Evolutionary conservation across 805 yeast genomes (phyloP), one percentile per base, ranked within the genome.

Genomic region (Lipomyces yamadae): DNA sequence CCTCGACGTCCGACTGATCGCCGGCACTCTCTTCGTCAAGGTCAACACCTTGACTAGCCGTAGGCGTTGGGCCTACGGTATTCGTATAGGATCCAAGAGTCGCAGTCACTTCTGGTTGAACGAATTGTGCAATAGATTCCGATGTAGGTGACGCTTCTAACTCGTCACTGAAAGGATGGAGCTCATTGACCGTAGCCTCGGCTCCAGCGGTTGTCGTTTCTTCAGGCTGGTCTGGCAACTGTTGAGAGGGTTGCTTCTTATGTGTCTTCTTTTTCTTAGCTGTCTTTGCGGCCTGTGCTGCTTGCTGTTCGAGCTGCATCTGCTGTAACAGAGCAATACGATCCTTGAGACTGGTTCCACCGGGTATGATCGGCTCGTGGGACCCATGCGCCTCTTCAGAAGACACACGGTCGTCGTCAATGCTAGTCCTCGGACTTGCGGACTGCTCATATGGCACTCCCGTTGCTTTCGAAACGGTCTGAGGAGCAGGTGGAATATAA

Each of bases 301-400:
- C 94, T 29, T 88, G 90, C 72, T 91, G 96, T 74, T 89, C 90
- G 66, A 85, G 85, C 75, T 91, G 97, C 66, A 88, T 87, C 74
- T 91, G 85, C 76, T 93, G 97, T 60, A 94, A 81, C 74, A 91
- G 74, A 4, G 92, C 91, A 75, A 94, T 92, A 71, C 98, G 84
- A 72, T 95, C 98, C 75, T 89, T 89, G 73, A 94, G 81, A 65
- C 96, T 88, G 80, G 92, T 78, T 72, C 64, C 71, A n/a, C 74
- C 70, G 15, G 70, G 39, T 15, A 45, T 66, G 33, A 63, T 67
- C 45, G 67, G 61, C 67, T 68, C 70, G 29, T 67, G 69, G 13
- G 63, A 45, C n/a, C 37, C 11, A 48, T 64, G 70, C 18, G 63
- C 53, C 42, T 61, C 66, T 35, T 63, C 63, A 6, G 54, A n/a